A percentile compares a stretch with the other conserved stretches of the same genome.
Evolutionary conservation across 164 flowering plant genomes (phyloP).

Genomic region (Amborella trichopoda): DNA sequence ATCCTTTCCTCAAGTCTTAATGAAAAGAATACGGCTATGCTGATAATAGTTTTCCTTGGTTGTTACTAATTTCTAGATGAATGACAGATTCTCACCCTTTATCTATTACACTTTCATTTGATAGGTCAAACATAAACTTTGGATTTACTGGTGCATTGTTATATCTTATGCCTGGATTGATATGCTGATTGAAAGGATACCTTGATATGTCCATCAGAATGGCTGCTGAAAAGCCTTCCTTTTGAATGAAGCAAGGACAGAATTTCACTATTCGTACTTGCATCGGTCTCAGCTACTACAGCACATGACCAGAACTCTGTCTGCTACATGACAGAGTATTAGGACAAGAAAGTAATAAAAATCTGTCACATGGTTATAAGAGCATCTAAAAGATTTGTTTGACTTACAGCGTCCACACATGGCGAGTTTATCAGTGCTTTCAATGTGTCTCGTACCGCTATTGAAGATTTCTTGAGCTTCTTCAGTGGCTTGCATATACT

Average conservation of each 20-base stretch:
- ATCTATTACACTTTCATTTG: too few relatives aligned
- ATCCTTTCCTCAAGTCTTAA: too few relatives aligned
- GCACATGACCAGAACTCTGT: slow-evolving; percentile 51
- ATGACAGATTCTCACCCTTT: too few relatives aligned
- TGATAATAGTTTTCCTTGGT: too few relatives aligned
- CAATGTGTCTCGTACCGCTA: slow-evolving; percentile 30
- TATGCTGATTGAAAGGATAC: too few relatives aligned
- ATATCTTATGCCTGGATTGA: too few relatives aligned
- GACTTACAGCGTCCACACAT: slow-evolving; percentile 56
- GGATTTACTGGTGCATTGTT: too few relatives aligned
- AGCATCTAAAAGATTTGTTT: too few relatives aligned
- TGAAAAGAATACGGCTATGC: too few relatives aligned
- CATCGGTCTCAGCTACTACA: slow-evolving; percentile 38
- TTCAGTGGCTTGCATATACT: slow-evolving; percentile 49
- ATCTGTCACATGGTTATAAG: background rate
- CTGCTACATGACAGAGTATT: slow-evolving; percentile 17
- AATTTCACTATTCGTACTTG: slow-evolving; percentile 42
- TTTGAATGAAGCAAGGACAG: slow-evolving; percentile 38
- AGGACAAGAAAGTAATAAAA: background rate
- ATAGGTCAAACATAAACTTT: too few relatives aligned
- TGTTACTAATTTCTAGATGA: too few relatives aligned
- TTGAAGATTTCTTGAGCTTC: slow-evolving; percentile 42
- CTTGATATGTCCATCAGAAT: slow-evolving; percentile 74
- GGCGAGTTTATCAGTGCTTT: slow-evolving; percentile 54
- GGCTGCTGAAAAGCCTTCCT: slow-evolving; percentile 46